Conservation (phyloP, 176 grass and related monocot genomes). For the Lolium rigidum region DNA sequence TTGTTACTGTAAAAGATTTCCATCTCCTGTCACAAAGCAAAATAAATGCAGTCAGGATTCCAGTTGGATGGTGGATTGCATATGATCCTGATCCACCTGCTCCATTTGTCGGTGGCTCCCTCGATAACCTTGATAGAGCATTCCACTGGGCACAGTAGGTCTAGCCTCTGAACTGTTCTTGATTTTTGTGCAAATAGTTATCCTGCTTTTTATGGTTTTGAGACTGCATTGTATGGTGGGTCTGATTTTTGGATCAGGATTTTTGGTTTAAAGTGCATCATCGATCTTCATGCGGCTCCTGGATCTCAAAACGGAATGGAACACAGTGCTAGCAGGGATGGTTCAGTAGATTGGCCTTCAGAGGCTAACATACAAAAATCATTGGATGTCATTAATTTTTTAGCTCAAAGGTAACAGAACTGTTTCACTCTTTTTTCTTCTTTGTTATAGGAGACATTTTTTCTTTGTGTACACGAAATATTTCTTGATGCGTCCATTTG, state of each 20-base stretch:
- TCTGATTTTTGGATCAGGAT: constrained; percentile 60
- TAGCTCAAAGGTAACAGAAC: constrained; percentile 66
- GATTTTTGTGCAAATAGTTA: constrained; percentile 11
- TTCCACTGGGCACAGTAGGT: constrained; percentile 94
- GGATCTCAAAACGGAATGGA: constrained; percentile 94
- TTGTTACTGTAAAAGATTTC: constrained; percentile 79
- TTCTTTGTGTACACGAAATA: background rate
- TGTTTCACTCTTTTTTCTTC: constrained; percentile 9
- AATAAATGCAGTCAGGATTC: constrained; percentile 94
- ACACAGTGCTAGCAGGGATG: constrained; percentile 94
- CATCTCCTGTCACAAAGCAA: constrained; percentile 54
- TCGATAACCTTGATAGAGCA: constrained; percentile 73
- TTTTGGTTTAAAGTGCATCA: constrained; percentile 87
- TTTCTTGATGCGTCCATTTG: constrained; percentile 13
- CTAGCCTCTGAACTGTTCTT: constrained; percentile 56
- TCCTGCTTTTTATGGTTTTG: background rate
- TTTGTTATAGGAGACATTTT: background rate
- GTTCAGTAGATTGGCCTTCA: constrained; percentile 78
- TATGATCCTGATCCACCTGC: constrained; percentile 82
- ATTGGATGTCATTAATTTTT: constrained; percentile 74
- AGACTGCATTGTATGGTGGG: constrained; percentile 35
- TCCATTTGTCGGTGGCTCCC: constrained; percentile 84
- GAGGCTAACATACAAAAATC: constrained; percentile 68
- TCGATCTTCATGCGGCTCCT: constrained; percentile 94
- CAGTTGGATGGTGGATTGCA: constrained; percentile 96